Percentiles rank a stretch among this genome's conserved stretches.
Conservation (phyloP, 2,329 filamentous ascomycete genomes). For the Alternaria novae-zelandiae region DNA sequence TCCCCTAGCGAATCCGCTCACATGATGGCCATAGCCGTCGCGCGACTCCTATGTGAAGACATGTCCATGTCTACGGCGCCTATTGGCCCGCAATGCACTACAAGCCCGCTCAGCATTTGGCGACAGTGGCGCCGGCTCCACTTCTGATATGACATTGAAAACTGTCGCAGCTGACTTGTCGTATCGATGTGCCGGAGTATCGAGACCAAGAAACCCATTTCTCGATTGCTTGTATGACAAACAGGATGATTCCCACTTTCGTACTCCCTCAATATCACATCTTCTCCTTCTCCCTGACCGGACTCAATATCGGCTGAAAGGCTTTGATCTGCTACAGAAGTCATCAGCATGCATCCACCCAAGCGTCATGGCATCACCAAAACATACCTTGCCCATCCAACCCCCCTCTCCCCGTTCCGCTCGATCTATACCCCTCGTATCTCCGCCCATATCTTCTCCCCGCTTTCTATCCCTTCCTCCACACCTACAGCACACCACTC, state of each 20-base stretch:
- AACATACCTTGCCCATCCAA: neutral
- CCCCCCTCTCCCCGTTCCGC: neutral
- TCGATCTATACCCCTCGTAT: neutral
- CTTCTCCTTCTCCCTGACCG: neutral
- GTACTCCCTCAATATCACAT: neutral
- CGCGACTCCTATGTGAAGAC: neutral
- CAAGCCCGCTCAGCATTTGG: neutral
- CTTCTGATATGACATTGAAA: too few species aligned
- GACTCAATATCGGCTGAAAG: neutral
- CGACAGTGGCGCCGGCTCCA: too few species aligned
- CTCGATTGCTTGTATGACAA: neutral
- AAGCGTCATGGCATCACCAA: neutral
- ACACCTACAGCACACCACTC: neutral
- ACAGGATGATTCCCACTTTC: neutral
- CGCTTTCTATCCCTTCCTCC: neutral
- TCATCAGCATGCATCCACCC: neutral
- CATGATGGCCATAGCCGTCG: neutral
- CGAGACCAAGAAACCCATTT: neutral
- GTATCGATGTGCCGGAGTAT: neutral
- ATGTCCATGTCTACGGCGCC: neutral
- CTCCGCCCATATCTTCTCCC: neutral
- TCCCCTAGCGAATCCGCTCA: neutral
- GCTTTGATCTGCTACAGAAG: neutral
- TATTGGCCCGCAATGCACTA: neutral
- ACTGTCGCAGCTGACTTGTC: too few species aligned